phyloP scores from a whole-genome alignment of 441 rosid genomes.

The Sinapis alba region DNA sequence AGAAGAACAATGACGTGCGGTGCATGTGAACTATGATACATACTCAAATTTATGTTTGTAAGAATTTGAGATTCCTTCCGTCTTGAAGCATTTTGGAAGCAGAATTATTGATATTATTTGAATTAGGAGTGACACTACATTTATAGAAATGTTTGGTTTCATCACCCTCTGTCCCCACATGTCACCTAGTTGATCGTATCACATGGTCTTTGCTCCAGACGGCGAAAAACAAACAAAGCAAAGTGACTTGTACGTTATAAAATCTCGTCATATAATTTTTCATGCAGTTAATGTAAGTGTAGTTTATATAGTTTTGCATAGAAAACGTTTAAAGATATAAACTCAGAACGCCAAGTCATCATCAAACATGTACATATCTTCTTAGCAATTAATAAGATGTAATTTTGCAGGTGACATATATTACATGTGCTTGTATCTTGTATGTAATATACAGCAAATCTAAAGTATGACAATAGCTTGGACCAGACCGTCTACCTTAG shows the following conservation, averaged over 20 bases:
- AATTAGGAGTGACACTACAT: conserved; percentile 19
- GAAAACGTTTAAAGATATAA: too few species aligned
- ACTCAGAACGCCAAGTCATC: too few species aligned
- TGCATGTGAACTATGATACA: conserved; percentile 9
- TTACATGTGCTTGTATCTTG: too few species aligned
- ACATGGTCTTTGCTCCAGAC: neutral
- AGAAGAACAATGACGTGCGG: conserved; percentile 2
- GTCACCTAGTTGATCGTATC: conserved; percentile 8
- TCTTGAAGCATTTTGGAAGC: conserved; percentile 30
- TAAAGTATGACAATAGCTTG: too few species aligned
- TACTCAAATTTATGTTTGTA: neutral
- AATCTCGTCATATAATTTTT: neutral
- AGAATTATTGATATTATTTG: conserved; percentile 2
- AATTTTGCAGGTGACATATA: too few species aligned
- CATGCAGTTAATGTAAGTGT: neutral
- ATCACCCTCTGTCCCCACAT: neutral
- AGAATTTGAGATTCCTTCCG: conserved; percentile 24
- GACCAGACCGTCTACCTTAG: too few species aligned
- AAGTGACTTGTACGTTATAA: neutral
- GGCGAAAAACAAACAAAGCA: neutral
- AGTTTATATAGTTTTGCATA: too few species aligned
- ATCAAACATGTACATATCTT: too few species aligned
- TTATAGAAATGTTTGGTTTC: conserved; percentile 15
- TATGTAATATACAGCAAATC: too few species aligned
- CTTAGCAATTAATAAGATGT: too few species aligned